Evolutionary conservation across 2,329 filamentous ascomycete genomes (phyloP).

Genomic region (Helicocarpus griseus): DNA sequence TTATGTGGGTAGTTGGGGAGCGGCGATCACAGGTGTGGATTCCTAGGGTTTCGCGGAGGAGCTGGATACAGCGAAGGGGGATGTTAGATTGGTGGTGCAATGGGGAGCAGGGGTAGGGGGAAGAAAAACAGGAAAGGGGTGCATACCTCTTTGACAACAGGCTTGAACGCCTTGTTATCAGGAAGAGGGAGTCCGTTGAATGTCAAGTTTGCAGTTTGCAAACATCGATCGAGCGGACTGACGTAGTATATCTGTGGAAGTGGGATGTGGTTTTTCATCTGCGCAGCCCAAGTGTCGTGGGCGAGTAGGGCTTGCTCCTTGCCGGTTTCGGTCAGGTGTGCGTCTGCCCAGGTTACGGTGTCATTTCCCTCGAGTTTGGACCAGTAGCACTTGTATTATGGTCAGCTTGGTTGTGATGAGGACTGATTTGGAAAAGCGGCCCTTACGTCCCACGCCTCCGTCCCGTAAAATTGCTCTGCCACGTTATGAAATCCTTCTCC

Average conservation of each 20-base stretch:
- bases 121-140: too few species aligned
- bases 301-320: constrained; percentile 40
- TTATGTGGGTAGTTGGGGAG: constrained; percentile 40
- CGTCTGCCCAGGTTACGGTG: constrained; percentile 48
- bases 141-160: constrained; percentile 46
- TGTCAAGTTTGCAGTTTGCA: constrained; percentile 47
- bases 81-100: not conserved
- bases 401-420: not conserved
- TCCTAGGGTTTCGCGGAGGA: constrained; percentile 50
- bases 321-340: constrained; percentile 46
- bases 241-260: constrained; percentile 48
- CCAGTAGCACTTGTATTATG: constrained; percentile 43
- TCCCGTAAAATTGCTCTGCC: constrained; percentile 49
- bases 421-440: not conserved
- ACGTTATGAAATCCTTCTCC: constrained; percentile 55
- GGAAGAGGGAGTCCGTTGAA: constrained; percentile 42
- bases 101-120: not conserved
- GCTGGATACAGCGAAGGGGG: constrained; percentile 20
- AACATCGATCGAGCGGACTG: constrained; percentile 49
- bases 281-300: constrained; percentile 39
- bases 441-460: constrained; percentile 49
- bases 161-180: constrained; percentile 38
- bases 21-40: constrained; percentile 54
- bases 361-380: constrained; percentile 48
- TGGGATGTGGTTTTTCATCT: constrained; percentile 41